A percentile compares a stretch with the other conserved stretches of the same genome.
Conservation (phyloP, 202 grass and related monocot genomes). For the Panicum virgatum region DNA sequence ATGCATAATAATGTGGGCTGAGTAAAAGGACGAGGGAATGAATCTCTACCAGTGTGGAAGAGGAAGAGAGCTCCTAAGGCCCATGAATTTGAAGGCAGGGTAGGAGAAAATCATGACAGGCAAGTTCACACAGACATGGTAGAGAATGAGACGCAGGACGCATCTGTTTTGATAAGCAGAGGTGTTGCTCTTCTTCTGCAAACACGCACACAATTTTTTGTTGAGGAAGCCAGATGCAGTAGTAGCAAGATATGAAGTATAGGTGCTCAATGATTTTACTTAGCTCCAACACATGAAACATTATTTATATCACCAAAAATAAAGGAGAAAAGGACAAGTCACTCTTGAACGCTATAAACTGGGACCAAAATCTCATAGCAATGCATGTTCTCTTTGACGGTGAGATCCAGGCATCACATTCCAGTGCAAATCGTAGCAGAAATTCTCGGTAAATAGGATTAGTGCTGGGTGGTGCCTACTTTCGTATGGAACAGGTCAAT, state of each 20-base stretch:
- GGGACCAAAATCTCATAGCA: neutral
- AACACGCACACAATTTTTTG: slow-evolving; percentile 17
- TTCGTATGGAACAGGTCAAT: neutral
- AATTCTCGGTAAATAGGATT: neutral
- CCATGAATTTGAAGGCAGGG: slow-evolving; percentile 93
- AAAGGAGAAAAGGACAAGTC: neutral
- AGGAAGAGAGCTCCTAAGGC: slow-evolving; percentile 88
- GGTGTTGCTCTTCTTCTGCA: slow-evolving; percentile 91
- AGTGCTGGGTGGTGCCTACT: neutral
- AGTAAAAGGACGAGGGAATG: neutral
- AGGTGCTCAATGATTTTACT: neutral
- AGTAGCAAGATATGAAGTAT: neutral
- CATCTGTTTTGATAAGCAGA: slow-evolving; percentile 81
- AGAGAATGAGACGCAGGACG: slow-evolving; percentile 69
- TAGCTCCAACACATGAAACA: neutral
- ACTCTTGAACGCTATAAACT: neutral
- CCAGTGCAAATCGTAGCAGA: neutral
- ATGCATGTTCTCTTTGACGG: neutral
- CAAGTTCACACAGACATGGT: slow-evolving; percentile 89
- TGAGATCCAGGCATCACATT: neutral
- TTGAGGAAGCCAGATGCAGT: slow-evolving; percentile 29
- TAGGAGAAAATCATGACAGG: slow-evolving; percentile 89
- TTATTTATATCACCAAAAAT: neutral
- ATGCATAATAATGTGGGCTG: neutral
- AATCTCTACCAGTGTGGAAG: slow-evolving; percentile 79